phyloP scores from a whole-genome alignment of 805 yeast species.

The Barnettozyma vustinii region DNA sequence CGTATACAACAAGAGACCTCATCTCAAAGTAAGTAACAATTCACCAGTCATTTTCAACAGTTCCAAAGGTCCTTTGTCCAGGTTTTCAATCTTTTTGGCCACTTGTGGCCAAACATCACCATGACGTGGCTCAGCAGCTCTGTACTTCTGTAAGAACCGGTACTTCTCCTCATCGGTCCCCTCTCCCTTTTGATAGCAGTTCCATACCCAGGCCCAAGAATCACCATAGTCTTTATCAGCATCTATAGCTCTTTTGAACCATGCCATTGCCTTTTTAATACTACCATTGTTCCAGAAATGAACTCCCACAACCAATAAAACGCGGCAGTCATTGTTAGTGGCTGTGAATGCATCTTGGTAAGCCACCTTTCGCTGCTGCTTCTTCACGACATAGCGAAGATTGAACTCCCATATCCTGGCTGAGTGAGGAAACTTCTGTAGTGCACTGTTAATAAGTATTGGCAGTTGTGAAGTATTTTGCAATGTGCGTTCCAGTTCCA shows the following conservation, averaged over 20 bases:
- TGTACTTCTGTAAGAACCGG: conserved; percentile 32
- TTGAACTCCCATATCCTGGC: conserved; percentile 63
- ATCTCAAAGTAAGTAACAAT: not conserved
- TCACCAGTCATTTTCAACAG: conserved; percentile 28
- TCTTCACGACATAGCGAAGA: conserved; percentile 37
- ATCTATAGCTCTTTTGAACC: conserved; percentile 69
- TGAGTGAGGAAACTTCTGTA: conserved; percentile 52
- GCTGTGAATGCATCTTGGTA: conserved; percentile 67
- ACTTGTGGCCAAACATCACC: conserved; percentile 58
- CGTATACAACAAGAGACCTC: not conserved
- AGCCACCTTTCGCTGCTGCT: conserved; percentile 48
- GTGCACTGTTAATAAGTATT: conserved; percentile 50
- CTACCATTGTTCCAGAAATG: conserved; percentile 66
- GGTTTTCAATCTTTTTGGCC: conserved; percentile 43
- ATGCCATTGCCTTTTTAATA: conserved; percentile 54
- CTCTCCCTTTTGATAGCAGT: conserved; percentile 34
- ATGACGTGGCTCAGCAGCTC: conserved; percentile 47
- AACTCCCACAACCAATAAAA: conserved; percentile 60
- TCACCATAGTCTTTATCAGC: conserved; percentile 64
- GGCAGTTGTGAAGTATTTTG: conserved; percentile 48
- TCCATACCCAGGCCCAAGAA: conserved; percentile 62
- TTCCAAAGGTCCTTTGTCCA: conserved; percentile 35
- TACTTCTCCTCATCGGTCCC: conserved; percentile 29
- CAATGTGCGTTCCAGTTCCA: conserved; percentile 49
- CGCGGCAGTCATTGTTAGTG: conserved; percentile 53